These are phyloP conservation scores for Mycena polygramma DNA, from an alignment of 768 basidiomycete genomes.

Conservation along the genomic window DNA sequence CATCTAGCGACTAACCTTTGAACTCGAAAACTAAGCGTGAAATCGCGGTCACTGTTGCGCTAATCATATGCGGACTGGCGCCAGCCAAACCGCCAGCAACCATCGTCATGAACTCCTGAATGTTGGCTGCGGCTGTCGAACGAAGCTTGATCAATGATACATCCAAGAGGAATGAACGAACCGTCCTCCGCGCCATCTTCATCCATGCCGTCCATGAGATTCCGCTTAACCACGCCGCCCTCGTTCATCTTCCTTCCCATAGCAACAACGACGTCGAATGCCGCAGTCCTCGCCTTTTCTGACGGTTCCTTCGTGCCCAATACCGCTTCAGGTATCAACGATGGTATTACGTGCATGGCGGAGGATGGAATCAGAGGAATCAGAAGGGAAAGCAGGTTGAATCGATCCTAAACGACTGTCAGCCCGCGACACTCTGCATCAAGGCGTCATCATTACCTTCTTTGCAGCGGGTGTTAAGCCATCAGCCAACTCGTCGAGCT, in stretches of 20 bases:
- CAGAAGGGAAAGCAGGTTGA: constrained; percentile 78
- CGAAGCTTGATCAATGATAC: constrained; percentile 15
- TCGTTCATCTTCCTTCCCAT: constrained; percentile 94
- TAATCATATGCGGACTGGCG: constrained; percentile 97
- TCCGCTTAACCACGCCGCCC: constrained; percentile 86
- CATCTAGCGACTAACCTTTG: constrained; percentile 69
- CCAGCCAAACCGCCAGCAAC: constrained; percentile 94
- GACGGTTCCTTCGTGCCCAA: constrained; percentile 97
- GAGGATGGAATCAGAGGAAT: constrained; percentile 77
- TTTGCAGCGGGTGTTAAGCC: constrained; percentile 88
- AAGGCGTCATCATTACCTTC: constrained; percentile 61
- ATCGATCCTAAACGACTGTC: constrained; percentile 74
- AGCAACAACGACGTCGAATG: constrained; percentile 89
- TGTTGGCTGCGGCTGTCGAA: constrained; percentile 69
- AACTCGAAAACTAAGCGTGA: constrained; percentile 97
- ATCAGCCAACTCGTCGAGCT: constrained; percentile 73
- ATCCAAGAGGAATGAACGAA: constrained; percentile 43
- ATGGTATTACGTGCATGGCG: constrained; percentile 86
- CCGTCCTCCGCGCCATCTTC: constrained; percentile 68
- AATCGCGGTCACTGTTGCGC: constrained; percentile 94
- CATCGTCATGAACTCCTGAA: constrained; percentile 98
- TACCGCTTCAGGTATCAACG: constrained; percentile 93
- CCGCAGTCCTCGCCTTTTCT: constrained; percentile 88
- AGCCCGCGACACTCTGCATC: constrained; percentile 18
- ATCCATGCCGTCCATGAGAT: constrained; percentile 87